A percentile compares a stretch with the other conserved stretches of the same genome.
phyloP scores from a whole-genome alignment of 1,139 yeast species.

The Saccharomyces hybrid region DNA sequence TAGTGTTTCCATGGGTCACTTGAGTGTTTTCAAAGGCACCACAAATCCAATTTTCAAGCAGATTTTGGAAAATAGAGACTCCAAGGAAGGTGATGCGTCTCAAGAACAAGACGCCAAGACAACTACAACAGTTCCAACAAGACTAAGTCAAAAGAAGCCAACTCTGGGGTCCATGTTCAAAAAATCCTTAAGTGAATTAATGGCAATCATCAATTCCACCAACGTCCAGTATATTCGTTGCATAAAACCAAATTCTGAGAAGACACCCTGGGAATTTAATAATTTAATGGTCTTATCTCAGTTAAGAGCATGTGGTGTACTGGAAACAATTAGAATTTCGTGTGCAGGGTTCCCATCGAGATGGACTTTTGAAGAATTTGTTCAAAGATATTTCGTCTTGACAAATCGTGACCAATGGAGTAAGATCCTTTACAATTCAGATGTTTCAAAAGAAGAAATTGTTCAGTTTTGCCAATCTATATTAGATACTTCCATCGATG shows the following conservation, averaged over 20 bases:
- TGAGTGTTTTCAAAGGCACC: conserved; percentile 71
- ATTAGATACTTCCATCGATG: conserved; percentile 54
- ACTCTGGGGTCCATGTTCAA: conserved; percentile 93
- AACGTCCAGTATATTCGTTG: conserved; percentile 96
- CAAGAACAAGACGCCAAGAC: conserved; percentile 24
- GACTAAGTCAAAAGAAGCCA: conserved; percentile 65
- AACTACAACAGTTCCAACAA: conserved; percentile 29
- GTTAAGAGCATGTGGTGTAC: conserved; percentile 95
- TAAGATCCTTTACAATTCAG: conserved; percentile 44
- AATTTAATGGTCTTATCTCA: conserved; percentile 93
- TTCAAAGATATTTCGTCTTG: conserved; percentile 77
- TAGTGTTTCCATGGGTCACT: conserved; percentile 91
- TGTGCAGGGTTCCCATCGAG: conserved; percentile 98
- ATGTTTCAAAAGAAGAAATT: conserved; percentile 50
- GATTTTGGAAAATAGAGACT: conserved; percentile 48
- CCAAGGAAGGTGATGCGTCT: conserved; percentile 34
- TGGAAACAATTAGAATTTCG: conserved; percentile 91
- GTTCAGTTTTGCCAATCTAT: conserved; percentile 61
- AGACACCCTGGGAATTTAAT: conserved; percentile 93
- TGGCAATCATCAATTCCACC: conserved; percentile 87
- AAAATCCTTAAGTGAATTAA: conserved; percentile 81
- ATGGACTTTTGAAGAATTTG: conserved; percentile 93
- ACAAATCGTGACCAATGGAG: conserved; percentile 67
- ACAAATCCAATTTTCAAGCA: conserved; percentile 56
- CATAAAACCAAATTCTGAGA: conserved; percentile 91